Evolutionary conservation across 2,329 filamentous ascomycete genomes (phyloP).

Genomic region (Xylariales sp.): DNA sequence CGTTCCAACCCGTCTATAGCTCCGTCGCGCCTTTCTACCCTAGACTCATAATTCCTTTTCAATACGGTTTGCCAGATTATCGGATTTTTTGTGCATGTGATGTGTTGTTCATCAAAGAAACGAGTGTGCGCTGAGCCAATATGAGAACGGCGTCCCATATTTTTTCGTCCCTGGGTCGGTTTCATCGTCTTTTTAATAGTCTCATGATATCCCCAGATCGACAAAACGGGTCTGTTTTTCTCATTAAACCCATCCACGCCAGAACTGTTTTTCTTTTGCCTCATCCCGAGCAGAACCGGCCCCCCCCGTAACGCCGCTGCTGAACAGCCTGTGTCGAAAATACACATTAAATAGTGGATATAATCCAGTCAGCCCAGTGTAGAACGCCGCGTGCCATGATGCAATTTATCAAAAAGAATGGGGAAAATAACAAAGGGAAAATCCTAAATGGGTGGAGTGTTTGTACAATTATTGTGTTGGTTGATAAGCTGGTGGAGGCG

Average conservation of each 20-base stretch:
- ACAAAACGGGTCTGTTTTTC: slow-evolving; percentile 23
- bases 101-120: slow-evolving; percentile 19
- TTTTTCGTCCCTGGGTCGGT: slow-evolving; percentile 18
- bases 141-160: slow-evolving; percentile 8
- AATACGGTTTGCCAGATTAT: slow-evolving; percentile 26
- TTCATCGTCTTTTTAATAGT: slow-evolving; percentile 1
- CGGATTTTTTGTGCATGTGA: slow-evolving; percentile 3
- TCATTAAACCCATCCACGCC: slow-evolving; percentile 19
- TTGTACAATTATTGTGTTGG: slow-evolving; percentile 55
- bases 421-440: slow-evolving; percentile 33
- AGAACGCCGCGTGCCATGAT: slow-evolving; percentile 37
- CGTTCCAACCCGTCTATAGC: neutral
- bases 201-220: slow-evolving; percentile 22
- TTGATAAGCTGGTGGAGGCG: slow-evolving; percentile 72
- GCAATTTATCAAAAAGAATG: slow-evolving; percentile 24
- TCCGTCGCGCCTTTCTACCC: slow-evolving; percentile 5
- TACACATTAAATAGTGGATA: slow-evolving; percentile 37
- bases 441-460: slow-evolving; percentile 11
- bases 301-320: slow-evolving; percentile 39
- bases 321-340: slow-evolving; percentile 31
- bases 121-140: slow-evolving; percentile 27
- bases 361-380: slow-evolving; percentile 25
- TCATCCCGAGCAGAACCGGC: slow-evolving; percentile 21
- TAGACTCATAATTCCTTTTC: neutral
- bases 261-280: slow-evolving; percentile 24